phyloP scores from a whole-genome alignment of 148 eudicot species.

The Salicornia ramosissima region DNA sequence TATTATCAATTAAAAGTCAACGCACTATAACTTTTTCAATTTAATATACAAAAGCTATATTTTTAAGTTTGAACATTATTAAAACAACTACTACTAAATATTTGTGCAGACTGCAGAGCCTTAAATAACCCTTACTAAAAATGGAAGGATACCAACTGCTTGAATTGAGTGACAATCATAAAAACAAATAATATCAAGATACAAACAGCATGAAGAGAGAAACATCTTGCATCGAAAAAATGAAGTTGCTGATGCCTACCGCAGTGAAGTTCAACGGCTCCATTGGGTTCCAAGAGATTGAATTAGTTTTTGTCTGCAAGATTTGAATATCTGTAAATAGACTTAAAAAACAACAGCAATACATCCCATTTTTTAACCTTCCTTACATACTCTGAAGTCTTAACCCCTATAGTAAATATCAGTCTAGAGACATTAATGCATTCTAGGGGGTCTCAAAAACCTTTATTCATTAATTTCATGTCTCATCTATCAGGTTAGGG shows the following conservation, averaged over 20 bases:
- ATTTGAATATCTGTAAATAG: background rate
- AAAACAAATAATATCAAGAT: conserved; percentile 10
- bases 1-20: background rate
- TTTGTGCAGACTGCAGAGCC: background rate
- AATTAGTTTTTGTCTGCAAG: conserved; percentile 80
- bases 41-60: background rate
- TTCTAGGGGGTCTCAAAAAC: no score
- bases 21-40: background rate
- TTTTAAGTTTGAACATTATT: background rate
- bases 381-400: no score
- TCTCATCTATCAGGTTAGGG: no score
- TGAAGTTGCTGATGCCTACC: conserved; percentile 41
- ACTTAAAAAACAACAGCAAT: background rate
- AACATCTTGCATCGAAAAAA: background rate
- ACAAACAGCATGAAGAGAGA: background rate
- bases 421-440: no score
- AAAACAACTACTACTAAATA: background rate
- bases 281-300: conserved; percentile 93
- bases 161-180: background rate
- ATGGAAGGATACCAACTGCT: background rate
- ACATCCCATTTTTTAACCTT: background rate
- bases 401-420: no score
- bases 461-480: no score
- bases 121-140: background rate
- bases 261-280: conserved; percentile 97